Conservation (phyloP, 176 grass and related monocot species). For the Zoysia japonica region DNA sequence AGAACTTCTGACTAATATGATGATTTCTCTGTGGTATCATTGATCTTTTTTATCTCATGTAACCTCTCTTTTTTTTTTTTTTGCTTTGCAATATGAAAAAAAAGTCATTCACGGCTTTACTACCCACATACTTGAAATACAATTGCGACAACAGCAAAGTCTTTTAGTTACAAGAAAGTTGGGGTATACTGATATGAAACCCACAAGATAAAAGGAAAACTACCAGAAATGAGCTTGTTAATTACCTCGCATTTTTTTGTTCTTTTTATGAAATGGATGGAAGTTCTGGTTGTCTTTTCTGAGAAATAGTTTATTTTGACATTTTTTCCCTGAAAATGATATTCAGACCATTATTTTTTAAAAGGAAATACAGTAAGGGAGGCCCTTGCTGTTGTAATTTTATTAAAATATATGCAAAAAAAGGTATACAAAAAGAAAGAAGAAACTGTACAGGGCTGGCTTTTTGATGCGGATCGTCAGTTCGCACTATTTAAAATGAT, state of each 20-base stretch:
- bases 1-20: not conserved
- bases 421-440: too few species aligned
- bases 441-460: too few species aligned
- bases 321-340: too few species aligned
- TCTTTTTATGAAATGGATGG: not conserved
- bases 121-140: not conserved
- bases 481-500: too few species aligned
- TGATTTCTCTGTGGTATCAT: constrained; percentile 9
- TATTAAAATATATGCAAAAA: too few species aligned
- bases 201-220: not conserved
- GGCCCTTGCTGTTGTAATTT: too few species aligned
- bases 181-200: not conserved
- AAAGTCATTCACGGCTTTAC: constrained; percentile 6
- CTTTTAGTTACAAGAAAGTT: not conserved
- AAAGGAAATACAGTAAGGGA: too few species aligned
- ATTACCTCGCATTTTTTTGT: not conserved
- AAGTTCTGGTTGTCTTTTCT: constrained; percentile 11
- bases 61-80: constrained; percentile 2
- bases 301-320: not conserved
- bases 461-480: too few species aligned
- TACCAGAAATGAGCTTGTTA: constrained; percentile 8
- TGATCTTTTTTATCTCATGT: constrained; percentile 23
- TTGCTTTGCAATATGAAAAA: not conserved
- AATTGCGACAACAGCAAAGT: not conserved
- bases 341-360: too few species aligned